Conservation (phyloP, 2,329 filamentous ascomycete species). For the Scolecobasidium constrictum region DNA sequence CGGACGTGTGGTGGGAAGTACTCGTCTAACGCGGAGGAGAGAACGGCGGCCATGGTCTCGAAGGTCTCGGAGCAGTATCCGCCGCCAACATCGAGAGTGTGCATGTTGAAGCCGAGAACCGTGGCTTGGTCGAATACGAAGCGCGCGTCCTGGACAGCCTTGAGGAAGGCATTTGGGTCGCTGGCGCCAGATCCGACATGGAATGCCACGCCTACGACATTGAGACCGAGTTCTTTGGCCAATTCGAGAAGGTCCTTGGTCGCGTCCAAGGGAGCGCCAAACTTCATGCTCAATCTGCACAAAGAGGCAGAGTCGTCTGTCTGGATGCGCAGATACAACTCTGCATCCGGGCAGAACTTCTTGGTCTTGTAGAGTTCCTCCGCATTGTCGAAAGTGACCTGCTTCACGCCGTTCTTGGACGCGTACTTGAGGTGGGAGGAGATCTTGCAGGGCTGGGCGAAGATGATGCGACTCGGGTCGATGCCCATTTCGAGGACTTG, state of each 20-base stretch:
- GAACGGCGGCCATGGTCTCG: constrained; percentile 74
- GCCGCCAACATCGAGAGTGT: constrained; percentile 86
- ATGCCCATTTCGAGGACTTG: constrained; percentile 75
- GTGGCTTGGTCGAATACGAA: constrained; percentile 78
- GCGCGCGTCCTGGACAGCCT: constrained; percentile 83
- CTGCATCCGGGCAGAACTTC: constrained; percentile 76
- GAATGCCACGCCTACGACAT: constrained; percentile 93
- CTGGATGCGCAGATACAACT: constrained; percentile 87
- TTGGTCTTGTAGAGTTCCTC: constrained; percentile 98
- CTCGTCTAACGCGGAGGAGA: constrained; percentile 69
- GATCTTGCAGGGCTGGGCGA: constrained; percentile 98
- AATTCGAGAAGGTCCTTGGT: constrained; percentile 67
- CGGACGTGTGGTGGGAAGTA: constrained; percentile 78
- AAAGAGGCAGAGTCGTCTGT: constrained; percentile 93
- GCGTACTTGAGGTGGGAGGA: constrained; percentile 95
- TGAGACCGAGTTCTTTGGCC: constrained; percentile 72
- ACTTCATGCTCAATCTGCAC: constrained; percentile 94
- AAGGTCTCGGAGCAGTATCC: constrained; percentile 89
- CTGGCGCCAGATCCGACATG: constrained; percentile 95
- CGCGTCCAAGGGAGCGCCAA: constrained; percentile 79
- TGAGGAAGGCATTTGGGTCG: constrained; percentile 82
- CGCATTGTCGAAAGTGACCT: constrained; percentile 99
- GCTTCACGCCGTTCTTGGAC: constrained; percentile 71
- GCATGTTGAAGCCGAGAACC: constrained; percentile 65
- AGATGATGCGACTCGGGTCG: constrained; percentile 87